Evolutionary conservation across 202 grass and related monocot genomes (phyloP).

Genomic region (Tripidium arundinaceum): DNA sequence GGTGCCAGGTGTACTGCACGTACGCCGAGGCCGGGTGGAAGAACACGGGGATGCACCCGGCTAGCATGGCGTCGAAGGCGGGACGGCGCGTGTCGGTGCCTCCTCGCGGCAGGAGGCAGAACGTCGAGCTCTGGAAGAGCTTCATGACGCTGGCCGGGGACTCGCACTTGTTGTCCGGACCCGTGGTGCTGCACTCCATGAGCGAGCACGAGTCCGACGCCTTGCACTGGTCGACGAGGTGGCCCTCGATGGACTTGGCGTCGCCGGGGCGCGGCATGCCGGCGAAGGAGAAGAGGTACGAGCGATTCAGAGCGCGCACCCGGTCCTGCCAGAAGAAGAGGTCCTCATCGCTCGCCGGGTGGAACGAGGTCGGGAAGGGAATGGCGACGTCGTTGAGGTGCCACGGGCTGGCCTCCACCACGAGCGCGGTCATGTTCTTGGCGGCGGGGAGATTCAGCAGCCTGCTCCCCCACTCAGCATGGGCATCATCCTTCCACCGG

Average conservation of each 20-base stretch:
- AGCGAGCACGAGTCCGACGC: conserved; percentile 47
- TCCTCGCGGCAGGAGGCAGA: conserved; percentile 72
- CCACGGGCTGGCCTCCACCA: conserved; percentile 62
- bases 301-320: conserved; percentile 31
- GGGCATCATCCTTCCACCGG: conserved; percentile 24
- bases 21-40: conserved; percentile 73
- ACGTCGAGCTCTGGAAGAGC: conserved; percentile 60
- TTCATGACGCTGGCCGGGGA: conserved; percentile 41
- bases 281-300: conserved; percentile 70
- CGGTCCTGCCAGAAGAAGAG: conserved; percentile 51
- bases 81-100: conserved; percentile 40
- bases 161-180: conserved; percentile 41
- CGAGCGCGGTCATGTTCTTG: conserved; percentile 58
- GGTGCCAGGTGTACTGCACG: conserved; percentile 71
- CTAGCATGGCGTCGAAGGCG: conserved; percentile 59
- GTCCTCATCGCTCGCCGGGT: conserved; percentile 50
- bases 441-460: conserved; percentile 49
- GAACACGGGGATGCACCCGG: conserved; percentile 86
- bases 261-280: conserved; percentile 36
- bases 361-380: conserved; percentile 70
- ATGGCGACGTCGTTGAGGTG: conserved; percentile 59
- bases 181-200: conserved; percentile 44
- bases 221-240: conserved; percentile 54
- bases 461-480: conserved; percentile 57
- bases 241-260: conserved; percentile 36